Percentiles rank a stretch among this genome's conserved stretches.
Conservation (phyloP, 495 filamentous ascomycete species). For the Penicillium antarcticum region DNA sequence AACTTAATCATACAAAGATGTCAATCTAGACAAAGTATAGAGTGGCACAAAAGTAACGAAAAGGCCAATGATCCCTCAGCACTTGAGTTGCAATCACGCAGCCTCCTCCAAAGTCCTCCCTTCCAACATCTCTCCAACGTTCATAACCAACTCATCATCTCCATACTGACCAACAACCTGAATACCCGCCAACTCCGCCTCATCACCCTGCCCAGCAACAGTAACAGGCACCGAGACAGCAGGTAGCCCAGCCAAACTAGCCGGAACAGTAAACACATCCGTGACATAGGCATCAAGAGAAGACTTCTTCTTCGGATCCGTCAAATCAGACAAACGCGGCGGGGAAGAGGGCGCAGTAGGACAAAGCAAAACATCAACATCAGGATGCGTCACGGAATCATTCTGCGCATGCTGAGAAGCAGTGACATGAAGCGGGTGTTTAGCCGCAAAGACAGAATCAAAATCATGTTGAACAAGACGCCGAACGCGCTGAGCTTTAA, state of each 20-base stretch:
- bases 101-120: constrained; percentile 11
- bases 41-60: not conserved
- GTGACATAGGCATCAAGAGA: constrained; percentile 71
- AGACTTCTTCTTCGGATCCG: constrained; percentile 25
- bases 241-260: constrained; percentile 87
- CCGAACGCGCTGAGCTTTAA: constrained; percentile 85
- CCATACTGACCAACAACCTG: constrained; percentile 92
- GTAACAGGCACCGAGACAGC: constrained; percentile 79
- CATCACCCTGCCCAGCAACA: constrained; percentile 17
- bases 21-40: not conserved
- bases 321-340: constrained; percentile 57
- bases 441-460: constrained; percentile 65
- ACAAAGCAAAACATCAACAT: constrained; percentile 82
- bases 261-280: constrained; percentile 94
- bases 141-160: constrained; percentile 63
- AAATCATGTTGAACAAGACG: constrained; percentile 78
- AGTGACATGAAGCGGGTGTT: constrained; percentile 55
- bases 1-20: not conserved
- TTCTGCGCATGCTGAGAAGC: constrained; percentile 33
- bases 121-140: constrained; percentile 37
- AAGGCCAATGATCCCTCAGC: not conserved
- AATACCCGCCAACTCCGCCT: constrained; percentile 58
- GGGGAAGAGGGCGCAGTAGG: constrained; percentile 81
- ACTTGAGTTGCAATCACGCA: not conserved
- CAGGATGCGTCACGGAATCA: constrained; percentile 1